Conservation (phyloP, 371 early-diverging fungal genomes). For the Saksenaea oblongispora region DNA sequence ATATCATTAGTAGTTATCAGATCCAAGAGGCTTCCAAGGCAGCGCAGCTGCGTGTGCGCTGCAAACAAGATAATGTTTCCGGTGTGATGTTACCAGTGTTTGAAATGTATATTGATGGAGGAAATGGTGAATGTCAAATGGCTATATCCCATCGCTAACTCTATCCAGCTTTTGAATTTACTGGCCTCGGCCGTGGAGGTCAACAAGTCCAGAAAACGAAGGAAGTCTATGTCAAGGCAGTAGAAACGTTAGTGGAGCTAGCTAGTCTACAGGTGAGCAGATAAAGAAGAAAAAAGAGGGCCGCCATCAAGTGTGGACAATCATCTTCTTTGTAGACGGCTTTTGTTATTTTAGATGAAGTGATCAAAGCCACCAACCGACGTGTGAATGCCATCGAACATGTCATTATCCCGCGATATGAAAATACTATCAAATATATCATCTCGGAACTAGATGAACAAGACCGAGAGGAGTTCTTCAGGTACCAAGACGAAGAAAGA, state of each 20-base stretch:
- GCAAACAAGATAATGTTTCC: conserved; percentile 96
- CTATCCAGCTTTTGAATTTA: conserved; percentile 83
- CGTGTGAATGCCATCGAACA: conserved; percentile 99
- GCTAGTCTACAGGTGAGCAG: conserved; percentile 89
- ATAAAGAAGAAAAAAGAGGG: neutral
- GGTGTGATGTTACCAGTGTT: conserved; percentile 96
- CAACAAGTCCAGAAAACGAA: conserved; percentile 94
- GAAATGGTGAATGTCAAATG: conserved; percentile 65
- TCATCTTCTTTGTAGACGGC: conserved; percentile 28
- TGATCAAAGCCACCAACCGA: conserved; percentile 98
- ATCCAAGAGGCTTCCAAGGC: conserved; percentile 91
- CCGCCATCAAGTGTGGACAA: too few species aligned
- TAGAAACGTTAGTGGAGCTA: conserved; percentile 93
- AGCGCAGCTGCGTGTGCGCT: conserved; percentile 89
- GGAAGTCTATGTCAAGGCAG: conserved; percentile 91
- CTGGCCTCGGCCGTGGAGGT: conserved; percentile 97
- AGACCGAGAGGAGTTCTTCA: conserved; percentile 99
- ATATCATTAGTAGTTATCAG: conserved; percentile 69
- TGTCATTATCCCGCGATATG: conserved; percentile 97
- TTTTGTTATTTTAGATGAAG: conserved; percentile 97
- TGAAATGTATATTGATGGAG: conserved; percentile 82
- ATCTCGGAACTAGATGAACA: conserved; percentile 98
- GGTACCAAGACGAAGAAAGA: conserved; percentile 41
- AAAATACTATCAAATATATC: conserved; percentile 98
- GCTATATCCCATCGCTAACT: conserved; percentile 3